phyloP scores from a whole-genome alignment of 2,329 filamentous ascomycete species.

The Cladosporium sp. region DNA sequence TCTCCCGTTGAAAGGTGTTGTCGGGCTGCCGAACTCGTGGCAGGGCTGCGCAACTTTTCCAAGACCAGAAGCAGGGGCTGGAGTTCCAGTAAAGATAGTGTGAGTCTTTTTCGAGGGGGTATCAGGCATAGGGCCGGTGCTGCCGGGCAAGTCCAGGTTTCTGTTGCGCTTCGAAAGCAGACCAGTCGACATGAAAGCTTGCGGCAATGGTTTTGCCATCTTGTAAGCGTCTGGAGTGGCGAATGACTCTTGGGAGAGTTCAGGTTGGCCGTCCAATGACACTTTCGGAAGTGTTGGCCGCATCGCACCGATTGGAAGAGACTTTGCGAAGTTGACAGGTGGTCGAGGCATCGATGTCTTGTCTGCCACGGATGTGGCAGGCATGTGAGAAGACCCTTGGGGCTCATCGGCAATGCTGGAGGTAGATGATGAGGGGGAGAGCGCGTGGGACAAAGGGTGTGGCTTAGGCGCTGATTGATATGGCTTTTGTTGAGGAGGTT shows the following conservation, averaged over 20 bases:
- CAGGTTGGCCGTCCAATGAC: constrained; percentile 35
- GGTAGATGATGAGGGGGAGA: constrained; percentile 80
- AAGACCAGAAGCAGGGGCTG: constrained; percentile 51
- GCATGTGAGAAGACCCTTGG: constrained; percentile 52
- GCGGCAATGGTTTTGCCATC: constrained; percentile 67
- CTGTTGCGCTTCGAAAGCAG: constrained; percentile 92
- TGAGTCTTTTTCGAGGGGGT: constrained; percentile 90
- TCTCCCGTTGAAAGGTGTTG: constrained; percentile 70
- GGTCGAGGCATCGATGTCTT: constrained; percentile 2
- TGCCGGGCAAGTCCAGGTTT: constrained; percentile 59
- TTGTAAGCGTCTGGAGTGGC: constrained; percentile 75
- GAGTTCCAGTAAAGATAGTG: constrained; percentile 32
- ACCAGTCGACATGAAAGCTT: constrained; percentile 90
- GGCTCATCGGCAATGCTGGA: constrained; percentile 71
- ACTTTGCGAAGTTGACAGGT: constrained; percentile 61
- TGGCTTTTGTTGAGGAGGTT: constrained; percentile 27
- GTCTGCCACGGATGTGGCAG: constrained; percentile 35
- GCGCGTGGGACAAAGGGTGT: constrained; percentile 79
- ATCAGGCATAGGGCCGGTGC: constrained; percentile 73
- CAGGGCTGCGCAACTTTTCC: constrained; percentile 59
- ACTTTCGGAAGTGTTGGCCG: constrained; percentile 43
- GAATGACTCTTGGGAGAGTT: constrained; percentile 47
- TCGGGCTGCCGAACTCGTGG: constrained; percentile 72
- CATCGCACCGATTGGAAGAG: constrained; percentile 63
- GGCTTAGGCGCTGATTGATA: constrained; percentile 44